Conservation (phyloP, 805 yeast species). For the Deakozyma indianensis region DNA sequence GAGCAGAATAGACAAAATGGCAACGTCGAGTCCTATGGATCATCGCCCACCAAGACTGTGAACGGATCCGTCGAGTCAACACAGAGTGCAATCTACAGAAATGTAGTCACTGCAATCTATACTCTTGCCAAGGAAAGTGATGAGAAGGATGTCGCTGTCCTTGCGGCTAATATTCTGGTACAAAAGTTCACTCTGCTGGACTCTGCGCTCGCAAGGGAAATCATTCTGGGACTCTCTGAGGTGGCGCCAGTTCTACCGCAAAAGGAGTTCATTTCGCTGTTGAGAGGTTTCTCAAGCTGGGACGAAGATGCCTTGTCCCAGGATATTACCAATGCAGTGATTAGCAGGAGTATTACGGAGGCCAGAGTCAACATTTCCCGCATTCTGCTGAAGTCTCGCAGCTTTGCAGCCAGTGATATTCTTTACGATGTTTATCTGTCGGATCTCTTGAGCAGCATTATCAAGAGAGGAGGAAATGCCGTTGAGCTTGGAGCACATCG, state of each 20-base stretch:
- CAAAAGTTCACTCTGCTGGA: conserved; percentile 45
- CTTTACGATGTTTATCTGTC: conserved; percentile 43
- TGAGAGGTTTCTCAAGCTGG: conserved; percentile 28
- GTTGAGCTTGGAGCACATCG: conserved; percentile 65
- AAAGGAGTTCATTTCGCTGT: conserved; percentile 51
- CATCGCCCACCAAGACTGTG: neutral
- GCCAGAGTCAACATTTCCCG: conserved; percentile 36
- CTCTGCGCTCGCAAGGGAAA: conserved; percentile 38
- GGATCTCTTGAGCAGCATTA: conserved; percentile 52
- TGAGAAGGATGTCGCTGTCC: conserved; percentile 58
- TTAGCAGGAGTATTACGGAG: conserved; percentile 25
- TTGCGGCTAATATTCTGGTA: conserved; percentile 67
- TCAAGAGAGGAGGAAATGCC: conserved; percentile 61
- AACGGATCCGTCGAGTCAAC: conserved; percentile 4
- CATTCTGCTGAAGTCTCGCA: conserved; percentile 1
- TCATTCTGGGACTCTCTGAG: conserved; percentile 47
- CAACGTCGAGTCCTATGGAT: neutral
- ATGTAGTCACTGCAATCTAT: conserved; percentile 54
- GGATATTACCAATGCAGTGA: conserved; percentile 22
- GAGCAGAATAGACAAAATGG: neutral
- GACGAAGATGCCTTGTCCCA: conserved; percentile 32
- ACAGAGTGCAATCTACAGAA: conserved; percentile 31
- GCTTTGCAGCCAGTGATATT: conserved; percentile 21
- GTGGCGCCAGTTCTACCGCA: conserved; percentile 49
- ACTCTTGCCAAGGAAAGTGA: conserved; percentile 43